Percentiles rank a stretch among this genome's conserved stretches.
Evolutionary conservation across 2,329 filamentous ascomycete species (phyloP).

Genomic region (Penicillium hesseltinei): DNA sequence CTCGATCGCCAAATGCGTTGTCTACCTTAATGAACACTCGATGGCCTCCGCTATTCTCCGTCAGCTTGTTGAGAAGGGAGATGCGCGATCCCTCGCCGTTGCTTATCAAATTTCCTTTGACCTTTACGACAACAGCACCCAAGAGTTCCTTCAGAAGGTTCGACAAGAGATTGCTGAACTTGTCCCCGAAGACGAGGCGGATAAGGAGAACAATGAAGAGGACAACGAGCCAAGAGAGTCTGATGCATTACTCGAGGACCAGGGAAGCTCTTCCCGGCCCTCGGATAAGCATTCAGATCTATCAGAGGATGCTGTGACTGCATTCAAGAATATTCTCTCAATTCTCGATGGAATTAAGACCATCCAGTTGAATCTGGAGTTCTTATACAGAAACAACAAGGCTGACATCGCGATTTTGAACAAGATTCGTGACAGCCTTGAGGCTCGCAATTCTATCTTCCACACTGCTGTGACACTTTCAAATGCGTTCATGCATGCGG

Average conservation of each 20-base stretch:
- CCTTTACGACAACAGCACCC: constrained; percentile 96
- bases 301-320: constrained; percentile 52
- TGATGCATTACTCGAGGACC: constrained; percentile 57
- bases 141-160: constrained; percentile 91
- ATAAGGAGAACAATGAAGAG: constrained; percentile 51
- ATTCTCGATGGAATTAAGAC: constrained; percentile 86
- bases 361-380: constrained; percentile 92
- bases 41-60: constrained; percentile 84
- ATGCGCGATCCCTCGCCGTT: constrained; percentile 73
- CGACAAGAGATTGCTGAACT: constrained; percentile 70
- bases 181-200: constrained; percentile 42
- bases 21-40: constrained; percentile 88
- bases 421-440: constrained; percentile 92
- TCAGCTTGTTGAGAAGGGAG: constrained; percentile 75
- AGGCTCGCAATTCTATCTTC: constrained; percentile 96
- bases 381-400: constrained; percentile 92
- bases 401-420: constrained; percentile 90
- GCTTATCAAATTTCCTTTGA: constrained; percentile 99
- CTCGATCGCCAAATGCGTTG: constrained; percentile 94
- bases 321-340: constrained; percentile 56
- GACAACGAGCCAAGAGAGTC: constrained; percentile 56
- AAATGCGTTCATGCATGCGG: constrained; percentile 99
- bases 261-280: constrained; percentile 39
- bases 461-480: constrained; percentile 96
- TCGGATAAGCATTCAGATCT: constrained; percentile 44